A percentile compares a stretch with the other conserved stretches of the same genome.
phyloP scores from a whole-genome alignment of 202 grass and related monocot genomes.

The Brachypodium distachyon region DNA sequence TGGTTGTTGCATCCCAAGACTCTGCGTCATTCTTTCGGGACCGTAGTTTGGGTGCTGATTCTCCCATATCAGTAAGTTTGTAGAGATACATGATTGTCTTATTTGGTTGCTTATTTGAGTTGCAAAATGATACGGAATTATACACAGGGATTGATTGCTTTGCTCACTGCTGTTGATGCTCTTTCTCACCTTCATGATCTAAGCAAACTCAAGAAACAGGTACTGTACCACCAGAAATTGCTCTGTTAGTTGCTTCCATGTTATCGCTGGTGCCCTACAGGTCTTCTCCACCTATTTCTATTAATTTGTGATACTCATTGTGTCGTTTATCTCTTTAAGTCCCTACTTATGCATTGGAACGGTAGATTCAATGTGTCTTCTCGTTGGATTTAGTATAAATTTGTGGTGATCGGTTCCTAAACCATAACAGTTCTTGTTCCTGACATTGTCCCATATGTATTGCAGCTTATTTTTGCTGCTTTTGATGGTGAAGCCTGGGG shows the following conservation, averaged over 20 bases:
- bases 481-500: constrained; percentile 96
- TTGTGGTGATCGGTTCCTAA: constrained; percentile 19
- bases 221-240: constrained; percentile 17
- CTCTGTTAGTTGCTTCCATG: neutral
- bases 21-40: constrained; percentile 93
- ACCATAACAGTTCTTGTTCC: neutral
- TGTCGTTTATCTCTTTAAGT: neutral
- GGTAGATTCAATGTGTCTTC: constrained; percentile 13
- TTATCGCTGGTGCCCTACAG: neutral
- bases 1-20: constrained; percentile 66
- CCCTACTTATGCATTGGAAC: neutral
- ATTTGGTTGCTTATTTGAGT: neutral
- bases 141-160: constrained; percentile 88
- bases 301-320: neutral
- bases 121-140: constrained; percentile 4
- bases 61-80: constrained; percentile 85
- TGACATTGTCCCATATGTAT: constrained; percentile 16
- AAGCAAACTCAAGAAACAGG: constrained; percentile 86
- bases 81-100: neutral
- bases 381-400: neutral
- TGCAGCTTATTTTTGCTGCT: constrained; percentile 80
- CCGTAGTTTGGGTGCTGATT: constrained; percentile 80
- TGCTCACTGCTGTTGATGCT: constrained; percentile 92
- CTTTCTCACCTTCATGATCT: constrained; percentile 76
- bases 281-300: neutral